Conservation (phyloP, 1,284 basidiomycete species). For the Marasmius oreades region DNA sequence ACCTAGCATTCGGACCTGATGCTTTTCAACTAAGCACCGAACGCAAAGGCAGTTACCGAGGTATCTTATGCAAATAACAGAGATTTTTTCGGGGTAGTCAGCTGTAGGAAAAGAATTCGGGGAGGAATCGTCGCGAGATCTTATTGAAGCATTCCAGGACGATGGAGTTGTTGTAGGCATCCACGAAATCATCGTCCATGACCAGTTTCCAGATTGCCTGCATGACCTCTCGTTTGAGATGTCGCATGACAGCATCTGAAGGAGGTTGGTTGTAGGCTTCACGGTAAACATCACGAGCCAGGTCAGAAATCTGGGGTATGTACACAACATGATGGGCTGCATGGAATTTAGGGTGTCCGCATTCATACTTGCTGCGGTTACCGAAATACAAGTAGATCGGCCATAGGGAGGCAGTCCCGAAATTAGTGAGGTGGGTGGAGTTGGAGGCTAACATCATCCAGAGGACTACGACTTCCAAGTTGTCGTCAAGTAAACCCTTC, state of each 20-base stretch:
- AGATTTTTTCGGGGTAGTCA: conserved; percentile 19
- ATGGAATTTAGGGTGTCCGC: conserved; percentile 8
- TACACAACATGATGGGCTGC: conserved; percentile 30
- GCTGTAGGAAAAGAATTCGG: conserved; percentile 1
- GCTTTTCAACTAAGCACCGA: conserved; percentile 21
- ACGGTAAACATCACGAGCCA: not conserved
- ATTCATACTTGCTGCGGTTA: conserved; percentile 24
- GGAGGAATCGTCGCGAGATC: too few relatives aligned
- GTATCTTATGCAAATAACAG: conserved; percentile 25
- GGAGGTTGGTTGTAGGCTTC: too few relatives aligned
- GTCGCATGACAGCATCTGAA: too few relatives aligned
- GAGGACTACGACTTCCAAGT: conserved; percentile 19
- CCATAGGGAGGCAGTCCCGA: conserved; percentile 25
- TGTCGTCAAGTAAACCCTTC: too few relatives aligned
- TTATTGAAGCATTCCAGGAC: too few relatives aligned
- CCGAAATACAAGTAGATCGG: conserved; percentile 27
- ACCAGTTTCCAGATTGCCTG: too few relatives aligned
- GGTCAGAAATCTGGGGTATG: conserved; percentile 19
- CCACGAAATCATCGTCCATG: too few relatives aligned
- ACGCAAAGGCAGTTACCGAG: conserved; percentile 26
- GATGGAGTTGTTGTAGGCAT: too few relatives aligned
- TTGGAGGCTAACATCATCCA: conserved; percentile 30
- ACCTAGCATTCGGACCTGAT: conserved; percentile 19
- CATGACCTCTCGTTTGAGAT: too few relatives aligned
- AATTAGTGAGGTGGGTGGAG: conserved; percentile 18